A percentile compares a stretch with the other conserved stretches of the same genome.
Conservation (phyloP, 1,284 basidiomycete species). For the Mrakiaceae sp. region DNA sequence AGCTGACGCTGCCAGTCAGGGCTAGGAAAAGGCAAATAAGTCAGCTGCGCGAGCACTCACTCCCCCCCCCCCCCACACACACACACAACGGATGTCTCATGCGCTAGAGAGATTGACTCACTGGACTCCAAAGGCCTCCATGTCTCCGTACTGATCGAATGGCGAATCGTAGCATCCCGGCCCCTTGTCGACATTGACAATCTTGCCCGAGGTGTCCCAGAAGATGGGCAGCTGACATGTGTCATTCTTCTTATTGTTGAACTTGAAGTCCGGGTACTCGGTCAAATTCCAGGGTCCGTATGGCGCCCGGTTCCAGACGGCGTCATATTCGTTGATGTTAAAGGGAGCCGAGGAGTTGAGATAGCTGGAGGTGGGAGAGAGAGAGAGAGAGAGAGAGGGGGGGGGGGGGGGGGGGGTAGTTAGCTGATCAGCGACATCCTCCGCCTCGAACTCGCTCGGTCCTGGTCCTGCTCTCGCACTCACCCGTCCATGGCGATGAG, state of each 20-base stretch:
- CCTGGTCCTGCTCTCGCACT: neutral
- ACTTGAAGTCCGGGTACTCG: conserved; percentile 64
- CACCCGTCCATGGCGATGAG: conserved; percentile 1
- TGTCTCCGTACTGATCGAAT: conserved; percentile 81
- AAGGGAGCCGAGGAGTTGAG: conserved; percentile 73
- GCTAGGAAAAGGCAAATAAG: conserved; percentile 16
- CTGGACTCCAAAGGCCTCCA: conserved; percentile 92
- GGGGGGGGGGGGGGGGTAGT: neutral
- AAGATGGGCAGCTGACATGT: conserved; percentile 65
- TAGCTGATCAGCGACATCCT: neutral
- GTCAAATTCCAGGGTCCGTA: conserved; percentile 75
- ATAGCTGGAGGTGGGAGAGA: conserved; percentile 39
- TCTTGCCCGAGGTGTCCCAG: conserved; percentile 60
- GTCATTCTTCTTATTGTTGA: conserved; percentile 43
- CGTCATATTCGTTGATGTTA: conserved; percentile 56
- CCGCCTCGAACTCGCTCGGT: neutral
- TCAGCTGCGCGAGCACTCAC: neutral
- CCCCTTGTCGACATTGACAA: conserved; percentile 49
- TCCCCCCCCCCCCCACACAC: too few relatives aligned
- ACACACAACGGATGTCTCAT: neutral
- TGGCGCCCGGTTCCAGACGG: conserved; percentile 60
- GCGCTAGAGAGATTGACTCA: conserved; percentile 17
- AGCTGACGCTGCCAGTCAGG: conserved; percentile 67
- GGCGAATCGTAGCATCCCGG: conserved; percentile 47
- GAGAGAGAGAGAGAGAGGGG: too few relatives aligned